Evolutionary conservation across 2,329 filamentous ascomycete species (phyloP).

Genomic region (Endocalyx cinctus): DNA sequence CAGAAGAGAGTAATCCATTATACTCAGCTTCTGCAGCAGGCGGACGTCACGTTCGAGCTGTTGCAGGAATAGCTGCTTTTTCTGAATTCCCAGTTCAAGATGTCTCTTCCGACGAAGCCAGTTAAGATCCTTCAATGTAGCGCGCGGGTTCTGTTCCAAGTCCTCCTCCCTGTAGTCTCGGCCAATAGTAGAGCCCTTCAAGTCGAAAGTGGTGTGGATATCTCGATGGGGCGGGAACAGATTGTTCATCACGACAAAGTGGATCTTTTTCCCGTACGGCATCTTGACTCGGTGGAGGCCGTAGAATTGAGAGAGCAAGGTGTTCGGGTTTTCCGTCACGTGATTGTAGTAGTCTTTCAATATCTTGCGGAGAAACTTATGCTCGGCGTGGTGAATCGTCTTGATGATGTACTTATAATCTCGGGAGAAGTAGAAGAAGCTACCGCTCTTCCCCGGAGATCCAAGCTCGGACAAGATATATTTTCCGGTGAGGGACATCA

Average conservation of each 20-base stretch:
- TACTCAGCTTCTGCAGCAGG: constrained; percentile 80
- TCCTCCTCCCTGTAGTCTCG: constrained; percentile 88
- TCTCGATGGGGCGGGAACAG: constrained; percentile 95
- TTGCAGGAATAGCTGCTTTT: constrained; percentile 82
- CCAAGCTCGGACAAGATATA: constrained; percentile 97
- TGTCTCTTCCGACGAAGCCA: constrained; percentile 84
- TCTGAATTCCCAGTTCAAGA: constrained; percentile 82
- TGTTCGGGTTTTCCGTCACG: constrained; percentile 90
- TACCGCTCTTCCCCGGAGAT: constrained; percentile 95
- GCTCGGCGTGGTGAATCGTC: constrained; percentile 94
- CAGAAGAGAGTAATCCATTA: constrained; percentile 98
- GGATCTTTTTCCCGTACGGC: constrained; percentile 95
- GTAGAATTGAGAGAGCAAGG: constrained; percentile 95
- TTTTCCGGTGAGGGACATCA: constrained; percentile 97
- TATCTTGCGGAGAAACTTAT: constrained; percentile 80
- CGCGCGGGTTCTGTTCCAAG: constrained; percentile 80
- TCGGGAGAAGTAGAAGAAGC: constrained; percentile 98
- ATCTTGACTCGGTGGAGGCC: constrained; percentile 97
- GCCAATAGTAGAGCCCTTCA: constrained; percentile 94
- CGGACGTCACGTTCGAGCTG: constrained; percentile 86
- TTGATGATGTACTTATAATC: constrained; percentile 99
- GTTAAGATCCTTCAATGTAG: constrained; percentile 93
- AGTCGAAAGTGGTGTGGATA: constrained; percentile 93
- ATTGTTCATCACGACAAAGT: constrained; percentile 99
- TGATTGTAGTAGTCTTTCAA: constrained; percentile 91